A percentile compares a stretch with the other conserved stretches of the same genome.
Conservation (phyloP, 2,329 filamentous ascomycete genomes). For the Kalmusia sp. region DNA sequence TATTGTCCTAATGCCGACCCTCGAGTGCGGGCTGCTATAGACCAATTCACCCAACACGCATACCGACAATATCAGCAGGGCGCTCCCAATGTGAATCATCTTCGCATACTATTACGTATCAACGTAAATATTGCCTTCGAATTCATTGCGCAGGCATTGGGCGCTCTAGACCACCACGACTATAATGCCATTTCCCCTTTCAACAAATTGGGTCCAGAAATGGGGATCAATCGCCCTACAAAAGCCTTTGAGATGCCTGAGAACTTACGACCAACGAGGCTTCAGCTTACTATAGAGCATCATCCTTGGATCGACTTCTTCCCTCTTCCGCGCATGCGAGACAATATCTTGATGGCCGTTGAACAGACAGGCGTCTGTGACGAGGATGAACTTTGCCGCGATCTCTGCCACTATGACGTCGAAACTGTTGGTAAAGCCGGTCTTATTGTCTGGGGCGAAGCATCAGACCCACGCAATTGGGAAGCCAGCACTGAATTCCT, state of each 20-base stretch:
- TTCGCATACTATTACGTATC: constrained; percentile 20
- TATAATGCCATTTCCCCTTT: constrained; percentile 26
- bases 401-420: constrained; percentile 17
- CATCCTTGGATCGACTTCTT: constrained; percentile 52
- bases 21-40: constrained; percentile 18
- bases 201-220: constrained; percentile 9
- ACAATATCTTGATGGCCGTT: constrained; percentile 48
- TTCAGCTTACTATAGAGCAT: constrained; percentile 48
- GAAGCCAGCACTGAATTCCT: constrained; percentile 56
- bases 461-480: constrained; percentile 55
- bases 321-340: constrained; percentile 47
- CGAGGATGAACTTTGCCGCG: constrained; percentile 27
- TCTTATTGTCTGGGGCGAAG: constrained; percentile 59
- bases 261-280: constrained; percentile 39
- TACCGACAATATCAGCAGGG: constrained; percentile 25
- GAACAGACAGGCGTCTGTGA: constrained; percentile 33
- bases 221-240: neutral
- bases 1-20: constrained; percentile 1
- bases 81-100: constrained; percentile 16
- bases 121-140: constrained; percentile 20
- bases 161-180: constrained; percentile 13
- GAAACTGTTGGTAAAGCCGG: constrained; percentile 10
- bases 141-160: constrained; percentile 17
- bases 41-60: constrained; percentile 24
- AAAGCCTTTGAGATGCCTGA: constrained; percentile 12